Percentiles rank a stretch among this genome's conserved stretches.
Evolutionary conservation across 2,329 filamentous ascomycete species (phyloP).

Genomic region (Aureobasidium vineae): DNA sequence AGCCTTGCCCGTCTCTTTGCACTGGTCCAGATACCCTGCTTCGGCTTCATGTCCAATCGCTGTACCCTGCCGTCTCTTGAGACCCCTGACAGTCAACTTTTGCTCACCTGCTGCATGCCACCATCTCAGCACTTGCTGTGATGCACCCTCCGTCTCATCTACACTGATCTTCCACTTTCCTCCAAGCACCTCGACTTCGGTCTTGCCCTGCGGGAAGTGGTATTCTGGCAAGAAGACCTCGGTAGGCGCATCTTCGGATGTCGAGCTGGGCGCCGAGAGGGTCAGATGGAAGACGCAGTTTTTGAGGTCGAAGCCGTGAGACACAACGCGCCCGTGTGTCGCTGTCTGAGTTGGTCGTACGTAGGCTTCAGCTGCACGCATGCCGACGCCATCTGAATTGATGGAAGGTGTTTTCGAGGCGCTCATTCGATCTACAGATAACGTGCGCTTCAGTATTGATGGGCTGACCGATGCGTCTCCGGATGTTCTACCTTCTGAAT

Average conservation of each 20-base stretch:
- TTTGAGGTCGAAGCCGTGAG: slow-evolving; percentile 78
- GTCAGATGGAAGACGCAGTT: slow-evolving; percentile 74
- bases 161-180: slow-evolving; percentile 86
- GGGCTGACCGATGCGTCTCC: slow-evolving; percentile 64
- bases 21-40: slow-evolving; percentile 71
- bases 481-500: slow-evolving; percentile 54
- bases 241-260: slow-evolving; percentile 67
- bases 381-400: slow-evolving; percentile 62
- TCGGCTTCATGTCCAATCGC: slow-evolving; percentile 55
- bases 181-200: slow-evolving; percentile 70
- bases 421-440: slow-evolving; percentile 58
- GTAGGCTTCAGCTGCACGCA: slow-evolving; percentile 89
- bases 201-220: slow-evolving; percentile 78
- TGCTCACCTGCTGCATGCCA: slow-evolving; percentile 90
- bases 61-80: slow-evolving; percentile 58
- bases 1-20: slow-evolving; percentile 34
- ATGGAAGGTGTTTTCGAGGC: slow-evolving; percentile 28
- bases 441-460: slow-evolving; percentile 68
- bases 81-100: slow-evolving; percentile 70
- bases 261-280: slow-evolving; percentile 60
- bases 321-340: slow-evolving; percentile 67
- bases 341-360: slow-evolving; percentile 78
- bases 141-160: slow-evolving; percentile 62
- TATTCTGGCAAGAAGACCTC: slow-evolving; percentile 85
- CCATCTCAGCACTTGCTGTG: slow-evolving; percentile 77